phyloP scores from a whole-genome alignment of 106 monocot genomes.

The Dendrobium chrysotoxum region DNA sequence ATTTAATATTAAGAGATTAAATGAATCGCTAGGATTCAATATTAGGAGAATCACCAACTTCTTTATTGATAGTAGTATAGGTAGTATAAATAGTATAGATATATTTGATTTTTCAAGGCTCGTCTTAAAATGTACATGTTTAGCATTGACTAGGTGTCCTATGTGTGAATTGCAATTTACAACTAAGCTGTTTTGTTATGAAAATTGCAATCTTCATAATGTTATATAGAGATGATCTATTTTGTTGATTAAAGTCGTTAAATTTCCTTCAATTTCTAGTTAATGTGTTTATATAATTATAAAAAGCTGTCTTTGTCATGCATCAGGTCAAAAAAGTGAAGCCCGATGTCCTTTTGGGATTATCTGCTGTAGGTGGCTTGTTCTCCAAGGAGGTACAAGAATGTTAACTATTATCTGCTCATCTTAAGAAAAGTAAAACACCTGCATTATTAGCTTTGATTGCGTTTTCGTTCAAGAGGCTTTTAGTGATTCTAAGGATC shows the following conservation, averaged over 20 bases:
- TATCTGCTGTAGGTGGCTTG: slow-evolving; percentile 95
- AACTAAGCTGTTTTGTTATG: neutral
- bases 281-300: neutral
- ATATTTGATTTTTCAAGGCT: neutral
- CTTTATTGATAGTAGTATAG: too few species aligned
- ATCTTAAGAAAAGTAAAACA: neutral
- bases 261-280: neutral
- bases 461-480: neutral
- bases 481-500: neutral
- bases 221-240: neutral
- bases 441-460: neutral
- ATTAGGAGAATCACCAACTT: too few species aligned
- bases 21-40: too few species aligned
- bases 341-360: slow-evolving; percentile 91
- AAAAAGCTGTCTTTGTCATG: neutral
- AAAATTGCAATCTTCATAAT: neutral
- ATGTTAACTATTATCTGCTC: neutral
- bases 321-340: slow-evolving; percentile 84
- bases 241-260: neutral
- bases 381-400: slow-evolving; percentile 80
- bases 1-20: too few species aligned
- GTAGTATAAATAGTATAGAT: too few species aligned
- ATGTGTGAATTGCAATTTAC: neutral
- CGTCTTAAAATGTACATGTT: neutral
- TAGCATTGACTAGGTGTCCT: neutral